Conservation (phyloP, 1,139 yeast species). For the Protomyces inouyei region DNA sequence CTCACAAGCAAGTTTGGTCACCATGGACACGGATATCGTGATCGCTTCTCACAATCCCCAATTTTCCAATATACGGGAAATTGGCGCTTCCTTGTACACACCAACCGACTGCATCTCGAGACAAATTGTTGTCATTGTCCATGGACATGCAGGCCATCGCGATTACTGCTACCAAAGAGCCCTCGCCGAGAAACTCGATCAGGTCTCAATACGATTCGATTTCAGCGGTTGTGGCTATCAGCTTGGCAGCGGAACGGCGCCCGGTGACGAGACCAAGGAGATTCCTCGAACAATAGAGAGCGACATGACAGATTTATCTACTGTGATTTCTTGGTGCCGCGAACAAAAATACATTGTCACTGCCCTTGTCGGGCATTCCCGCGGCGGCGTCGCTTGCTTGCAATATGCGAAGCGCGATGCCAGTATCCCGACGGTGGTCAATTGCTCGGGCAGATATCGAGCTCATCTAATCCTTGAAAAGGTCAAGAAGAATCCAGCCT, state of each 20-base stretch:
- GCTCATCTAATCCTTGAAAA: constrained; percentile 32
- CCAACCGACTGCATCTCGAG: constrained; percentile 1
- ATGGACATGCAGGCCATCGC: constrained; percentile 43
- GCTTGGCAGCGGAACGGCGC: constrained; percentile 37
- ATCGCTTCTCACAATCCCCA: constrained; percentile 4
- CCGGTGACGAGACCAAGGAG: constrained; percentile 45
- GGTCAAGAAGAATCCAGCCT: constrained; percentile 34
- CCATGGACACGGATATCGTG: constrained; percentile 6
- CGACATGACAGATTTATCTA: constrained; percentile 47
- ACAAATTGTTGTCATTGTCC: constrained; percentile 13
- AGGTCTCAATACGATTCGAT: constrained; percentile 67
- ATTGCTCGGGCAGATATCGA: constrained; percentile 63
- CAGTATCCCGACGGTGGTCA: constrained; percentile 60
- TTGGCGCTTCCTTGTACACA: constrained; percentile 12
- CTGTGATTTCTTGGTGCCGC: constrained; percentile 28
- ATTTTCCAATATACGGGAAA: not conserved
- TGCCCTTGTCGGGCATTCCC: constrained; percentile 63
- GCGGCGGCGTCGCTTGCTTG: constrained; percentile 43
- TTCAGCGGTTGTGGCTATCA: constrained; percentile 83
- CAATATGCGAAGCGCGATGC: constrained; percentile 39
- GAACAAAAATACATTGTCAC: constrained; percentile 37
- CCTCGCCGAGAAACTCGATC: constrained; percentile 43
- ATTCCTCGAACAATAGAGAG: constrained; percentile 66
- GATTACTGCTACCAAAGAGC: constrained; percentile 24
- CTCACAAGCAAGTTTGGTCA: too few species aligned